Base-by-base conservation (phyloP, 352 stramenopile species). In the Phytophthora rubi region DNA sequence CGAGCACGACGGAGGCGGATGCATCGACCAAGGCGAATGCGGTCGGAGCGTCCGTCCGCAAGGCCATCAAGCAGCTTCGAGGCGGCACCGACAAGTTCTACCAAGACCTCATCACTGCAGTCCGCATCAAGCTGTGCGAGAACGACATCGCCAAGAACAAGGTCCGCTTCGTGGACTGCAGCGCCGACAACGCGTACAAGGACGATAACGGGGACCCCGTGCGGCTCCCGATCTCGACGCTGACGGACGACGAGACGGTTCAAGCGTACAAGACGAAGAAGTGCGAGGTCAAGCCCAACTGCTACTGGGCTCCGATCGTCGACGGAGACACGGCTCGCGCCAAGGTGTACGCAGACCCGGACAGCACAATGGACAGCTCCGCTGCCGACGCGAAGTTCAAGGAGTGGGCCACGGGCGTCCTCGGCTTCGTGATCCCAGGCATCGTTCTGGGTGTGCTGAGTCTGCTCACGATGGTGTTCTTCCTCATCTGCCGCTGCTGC, bases 401-500 rank as follows among this genome's bases (percentile, higher is more conserved):
- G 48, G 76, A 85, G 51, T 92, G 80, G 79, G 68, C 55, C 0
- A 80, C 84, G n/a, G 76, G 76, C 1, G 62, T 93, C 32, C 63
- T 79, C 47, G 77, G 82, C 23, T 90, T 90, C 33, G 65, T 85
- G 21, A 80, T 89, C 12, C 83, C 85, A 0, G 81, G 82, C 5
- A 80, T 90, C 12, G 80, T 90, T 10, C 63, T 93, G 42, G 66
- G 64, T 1, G 79, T 88, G 16, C 61, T 93, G 26, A 90, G 80
- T 64, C 10, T 93, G 26, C 64, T 93, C 37, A 91, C 80, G 30
- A 88, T 91, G 72, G 58, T 93, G 6, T 82, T 93, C 53, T 93
- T 91, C 62, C 44, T 91, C 18, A 73, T 90, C n/a, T 91, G 82
- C 30, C 85, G 85, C 51, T 93, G 82, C 73, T 91, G 85, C 71